phyloP scores from a whole-genome alignment of 257 asterid genomes.

The Nicotiana obtusifolia region DNA sequence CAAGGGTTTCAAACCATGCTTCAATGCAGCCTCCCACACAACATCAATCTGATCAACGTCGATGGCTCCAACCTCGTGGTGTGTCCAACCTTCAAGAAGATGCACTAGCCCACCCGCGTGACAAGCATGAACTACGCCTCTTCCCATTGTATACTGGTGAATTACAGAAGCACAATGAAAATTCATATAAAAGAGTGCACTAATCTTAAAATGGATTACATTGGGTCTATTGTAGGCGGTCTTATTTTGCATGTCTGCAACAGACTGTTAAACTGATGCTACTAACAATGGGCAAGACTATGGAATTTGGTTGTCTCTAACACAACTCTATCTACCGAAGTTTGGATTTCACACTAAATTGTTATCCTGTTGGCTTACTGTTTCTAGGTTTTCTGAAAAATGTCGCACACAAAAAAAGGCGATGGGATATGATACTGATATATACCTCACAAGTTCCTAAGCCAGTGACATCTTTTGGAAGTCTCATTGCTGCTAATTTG shows the following conservation, averaged over 20 bases:
- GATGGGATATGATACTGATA: not conserved
- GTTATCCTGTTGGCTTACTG: not conserved
- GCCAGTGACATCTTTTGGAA: constrained; percentile 75
- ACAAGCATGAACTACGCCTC: constrained; percentile 97
- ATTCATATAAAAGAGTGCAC: not conserved
- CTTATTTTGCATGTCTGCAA: not conserved
- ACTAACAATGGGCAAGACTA: not conserved
- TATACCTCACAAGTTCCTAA: constrained; percentile 88
- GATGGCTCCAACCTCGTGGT: constrained; percentile 87
- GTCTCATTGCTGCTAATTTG: constrained; percentile 76
- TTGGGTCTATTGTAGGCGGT: not conserved
- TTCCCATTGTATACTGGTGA: constrained; percentile 70
- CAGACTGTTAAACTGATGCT: not conserved
- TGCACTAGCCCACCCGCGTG: constrained; percentile 94
- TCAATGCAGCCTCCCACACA: constrained; percentile 92
- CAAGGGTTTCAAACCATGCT: constrained; percentile 63
- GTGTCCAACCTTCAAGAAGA: constrained; percentile 79
- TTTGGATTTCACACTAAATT: not conserved
- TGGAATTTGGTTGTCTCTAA: not conserved
- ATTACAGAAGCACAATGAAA: not conserved
- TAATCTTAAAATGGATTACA: not conserved
- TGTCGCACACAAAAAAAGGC: not conserved
- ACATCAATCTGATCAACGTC: constrained; percentile 73
- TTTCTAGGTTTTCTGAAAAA: not conserved
- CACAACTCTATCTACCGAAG: not conserved